phyloP scores from a whole-genome alignment of 306 rosid species.

The Castanea sativa region DNA sequence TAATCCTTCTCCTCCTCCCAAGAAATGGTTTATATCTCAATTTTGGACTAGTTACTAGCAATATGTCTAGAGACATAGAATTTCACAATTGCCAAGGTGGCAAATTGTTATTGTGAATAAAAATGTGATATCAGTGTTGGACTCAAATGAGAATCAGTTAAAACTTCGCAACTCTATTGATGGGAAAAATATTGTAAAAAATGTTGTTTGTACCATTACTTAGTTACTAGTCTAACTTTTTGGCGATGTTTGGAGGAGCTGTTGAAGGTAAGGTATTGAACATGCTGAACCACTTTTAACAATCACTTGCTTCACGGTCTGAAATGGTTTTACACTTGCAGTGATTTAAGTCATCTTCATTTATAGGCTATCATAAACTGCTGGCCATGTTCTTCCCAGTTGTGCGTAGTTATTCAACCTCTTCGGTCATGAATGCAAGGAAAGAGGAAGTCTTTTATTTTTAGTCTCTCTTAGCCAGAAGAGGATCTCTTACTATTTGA shows the following conservation, averaged over 20 bases:
- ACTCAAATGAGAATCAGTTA: too few species aligned
- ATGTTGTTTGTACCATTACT: too few species aligned
- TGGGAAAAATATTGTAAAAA: too few species aligned
- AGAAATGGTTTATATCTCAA: background rate
- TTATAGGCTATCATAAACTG: background rate
- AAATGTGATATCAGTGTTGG: too few species aligned
- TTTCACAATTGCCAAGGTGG: too few species aligned
- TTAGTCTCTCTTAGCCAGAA: background rate
- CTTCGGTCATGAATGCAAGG: background rate
- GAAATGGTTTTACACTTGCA: background rate
- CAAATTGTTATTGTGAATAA: too few species aligned
- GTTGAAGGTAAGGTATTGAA: background rate
- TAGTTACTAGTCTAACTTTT: background rate
- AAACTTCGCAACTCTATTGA: too few species aligned
- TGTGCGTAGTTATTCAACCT: background rate
- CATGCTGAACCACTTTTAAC: background rate
- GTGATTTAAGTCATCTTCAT: background rate
- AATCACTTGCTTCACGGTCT: background rate
- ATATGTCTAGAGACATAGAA: too few species aligned
- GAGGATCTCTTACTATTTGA: background rate
- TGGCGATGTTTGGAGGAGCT: background rate
- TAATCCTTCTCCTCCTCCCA: background rate
- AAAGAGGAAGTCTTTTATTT: background rate
- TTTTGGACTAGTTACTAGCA: background rate
- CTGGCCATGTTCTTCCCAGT: background rate